These are phyloP conservation scores for Penicillium sp. DNA, from an alignment of 2,329 filamentous ascomycete species.

Conservation along the genomic window DNA sequence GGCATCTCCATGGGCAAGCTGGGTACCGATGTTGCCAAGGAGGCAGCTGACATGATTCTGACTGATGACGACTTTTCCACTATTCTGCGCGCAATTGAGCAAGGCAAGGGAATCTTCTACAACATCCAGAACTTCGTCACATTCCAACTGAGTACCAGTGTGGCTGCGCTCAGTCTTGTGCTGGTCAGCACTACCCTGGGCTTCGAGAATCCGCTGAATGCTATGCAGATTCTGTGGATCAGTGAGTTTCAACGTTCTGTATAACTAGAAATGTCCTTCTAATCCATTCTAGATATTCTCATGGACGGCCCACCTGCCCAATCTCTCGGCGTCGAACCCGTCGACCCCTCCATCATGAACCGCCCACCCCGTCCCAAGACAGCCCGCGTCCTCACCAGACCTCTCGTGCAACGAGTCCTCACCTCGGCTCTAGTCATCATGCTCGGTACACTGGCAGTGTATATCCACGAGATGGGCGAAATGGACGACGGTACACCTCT, in stretches of 20 bases:
- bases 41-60: constrained; percentile 83
- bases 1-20: constrained; percentile 95
- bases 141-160: constrained; percentile 96
- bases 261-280: constrained; percentile 18
- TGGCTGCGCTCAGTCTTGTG: constrained; percentile 86
- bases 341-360: constrained; percentile 91
- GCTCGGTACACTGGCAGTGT: constrained; percentile 85
- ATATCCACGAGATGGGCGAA: constrained; percentile 88
- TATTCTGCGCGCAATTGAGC: constrained; percentile 92
- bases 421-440: constrained; percentile 89
- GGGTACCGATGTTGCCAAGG: constrained; percentile 96
- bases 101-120: constrained; percentile 98
- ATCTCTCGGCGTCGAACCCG: constrained; percentile 90
- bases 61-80: constrained; percentile 87
- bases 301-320: constrained; percentile 99
- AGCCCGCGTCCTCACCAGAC: constrained; percentile 84
- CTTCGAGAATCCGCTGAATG: constrained; percentile 92
- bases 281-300: constrained; percentile 72
- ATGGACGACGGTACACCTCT: constrained; percentile 46
- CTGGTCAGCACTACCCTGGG: constrained; percentile 89
- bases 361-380: constrained; percentile 82
- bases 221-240: constrained; percentile 99
- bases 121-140: constrained; percentile 99
- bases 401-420: constrained; percentile 78
- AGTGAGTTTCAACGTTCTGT: constrained; percentile 61